Base-by-base conservation (phyloP, 495 filamentous ascomycete genomes). In the Pyronema omphalodes region DNA sequence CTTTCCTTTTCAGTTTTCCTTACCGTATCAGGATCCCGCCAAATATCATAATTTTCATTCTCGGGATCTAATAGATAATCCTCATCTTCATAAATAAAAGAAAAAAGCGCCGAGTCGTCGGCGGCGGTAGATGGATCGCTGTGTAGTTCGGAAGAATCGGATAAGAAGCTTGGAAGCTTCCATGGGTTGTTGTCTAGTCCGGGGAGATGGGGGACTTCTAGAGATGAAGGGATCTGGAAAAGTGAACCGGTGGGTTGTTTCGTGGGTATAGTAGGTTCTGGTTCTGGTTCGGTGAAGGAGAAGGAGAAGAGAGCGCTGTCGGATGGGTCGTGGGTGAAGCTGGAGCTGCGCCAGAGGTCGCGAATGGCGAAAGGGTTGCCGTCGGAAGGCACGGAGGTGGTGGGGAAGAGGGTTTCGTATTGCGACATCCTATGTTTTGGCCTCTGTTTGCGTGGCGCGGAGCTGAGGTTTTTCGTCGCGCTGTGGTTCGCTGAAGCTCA, bases 301-400 rank as follows among this genome's bases (percentile, higher is more conserved):
- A 19, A 7, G 29, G 9, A 39, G 40, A 64, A 64, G n/a, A 64
- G 55, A 12, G 55, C 50, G n/a, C 53, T 58, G 19, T 58, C 43
- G 5, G 62, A 53, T 9, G 55, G 52, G 18, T 58, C 58, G 6
- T 47, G 51, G 3, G 57, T 47, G 7, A 78, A 70, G 35, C 60
- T 64, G 5, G 75, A 79, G 9, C 70, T 64, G 45, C 68, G 70
- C 74, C 76, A 82, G 40, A 86, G 73, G 58, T 81, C 76, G 18
- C 81, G 81, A 51, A 86, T 79, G 9, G 76, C 76, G 63, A 91
- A 91, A 1, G 84, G 76, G 60, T 83, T 69, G 9, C 73, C 71
- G 1, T 57, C 54, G 48, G 48, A 34, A 3, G 14, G 14, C 7
- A 3, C 12, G 11, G 29, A 17, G 33, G 29, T 19, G 11, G 47